phyloP scores from a whole-genome alignment of 306 rosid genomes.

The Citrullus colocynthis region DNA sequence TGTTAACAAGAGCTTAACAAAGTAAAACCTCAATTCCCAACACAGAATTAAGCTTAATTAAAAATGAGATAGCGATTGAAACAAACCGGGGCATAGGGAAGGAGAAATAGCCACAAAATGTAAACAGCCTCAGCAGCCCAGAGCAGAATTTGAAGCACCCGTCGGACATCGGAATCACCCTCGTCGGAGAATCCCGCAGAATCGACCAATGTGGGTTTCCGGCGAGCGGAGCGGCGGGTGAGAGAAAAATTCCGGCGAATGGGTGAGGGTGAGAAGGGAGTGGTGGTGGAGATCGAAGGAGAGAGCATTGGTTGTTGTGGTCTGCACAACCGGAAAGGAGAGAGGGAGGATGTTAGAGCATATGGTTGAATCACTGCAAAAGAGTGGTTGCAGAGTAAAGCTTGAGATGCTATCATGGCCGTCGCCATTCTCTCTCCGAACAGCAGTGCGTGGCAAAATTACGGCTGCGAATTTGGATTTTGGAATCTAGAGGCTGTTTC shows the following conservation, averaged over 20 bases:
- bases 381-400: conserved; percentile 17
- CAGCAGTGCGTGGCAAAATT: conserved; percentile 16
- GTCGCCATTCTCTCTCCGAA: conserved; percentile 12
- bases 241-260: conserved; percentile 4
- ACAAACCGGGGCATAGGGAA: conserved; percentile 70
- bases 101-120: conserved; percentile 73
- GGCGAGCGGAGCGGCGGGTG: conserved; percentile 26
- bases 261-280: neutral
- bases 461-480: conserved; percentile 1
- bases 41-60: neutral
- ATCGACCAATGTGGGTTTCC: conserved; percentile 20
- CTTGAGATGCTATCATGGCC: conserved; percentile 20
- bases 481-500: too few species aligned
- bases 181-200: conserved; percentile 11
- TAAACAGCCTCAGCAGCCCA: conserved; percentile 64
- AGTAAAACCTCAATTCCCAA: neutral
- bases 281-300: neutral
- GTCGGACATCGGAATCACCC: conserved; percentile 15
- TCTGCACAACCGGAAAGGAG: conserved; percentile 14
- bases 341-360: conserved; percentile 8
- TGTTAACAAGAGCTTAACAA: neutral
- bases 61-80: neutral
- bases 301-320: neutral
- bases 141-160: conserved; percentile 26
- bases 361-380: conserved; percentile 12